These are phyloP conservation scores for Rossbeevera mucosa DNA, from an alignment of 768 basidiomycete species.

Conservation along the genomic window DNA sequence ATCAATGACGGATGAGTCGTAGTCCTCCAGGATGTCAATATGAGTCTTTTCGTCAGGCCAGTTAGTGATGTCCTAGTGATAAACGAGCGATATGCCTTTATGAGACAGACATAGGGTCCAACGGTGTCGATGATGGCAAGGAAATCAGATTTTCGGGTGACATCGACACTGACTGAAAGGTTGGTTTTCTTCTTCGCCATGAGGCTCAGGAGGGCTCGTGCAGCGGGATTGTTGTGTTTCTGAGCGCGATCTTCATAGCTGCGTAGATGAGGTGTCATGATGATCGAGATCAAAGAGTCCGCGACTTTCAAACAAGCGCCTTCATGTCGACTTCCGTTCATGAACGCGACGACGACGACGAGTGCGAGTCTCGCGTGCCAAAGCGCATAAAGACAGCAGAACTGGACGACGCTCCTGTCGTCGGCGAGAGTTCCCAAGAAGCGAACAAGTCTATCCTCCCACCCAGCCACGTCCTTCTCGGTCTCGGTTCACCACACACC, in stretches of 20 bases:
- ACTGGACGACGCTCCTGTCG: constrained; percentile 6
- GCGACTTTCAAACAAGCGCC: neutral
- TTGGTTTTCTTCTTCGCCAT: constrained; percentile 88
- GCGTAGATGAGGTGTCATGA: constrained; percentile 35
- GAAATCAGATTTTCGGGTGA: constrained; percentile 73
- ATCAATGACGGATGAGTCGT: constrained; percentile 65
- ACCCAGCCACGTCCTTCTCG: constrained; percentile 69
- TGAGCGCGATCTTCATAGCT: constrained; percentile 61
- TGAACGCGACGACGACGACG: constrained; percentile 53
- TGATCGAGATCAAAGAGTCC: neutral
- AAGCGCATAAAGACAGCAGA: constrained; percentile 38
- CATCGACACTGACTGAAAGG: constrained; percentile 94
- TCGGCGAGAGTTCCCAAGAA: constrained; percentile 3
- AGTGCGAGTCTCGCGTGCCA: constrained; percentile 32
- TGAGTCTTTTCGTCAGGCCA: constrained; percentile 67
- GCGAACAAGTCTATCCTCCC: constrained; percentile 45
- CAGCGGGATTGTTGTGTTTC: constrained; percentile 67
- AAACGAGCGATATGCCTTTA: constrained; percentile 63
- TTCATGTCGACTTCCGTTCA: constrained; percentile 34
- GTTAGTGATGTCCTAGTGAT: constrained; percentile 19
- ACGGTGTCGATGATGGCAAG: constrained; percentile 83
- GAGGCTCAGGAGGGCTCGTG: constrained; percentile 68
- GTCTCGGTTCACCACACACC: constrained; percentile 48
- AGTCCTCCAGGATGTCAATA: constrained; percentile 93
- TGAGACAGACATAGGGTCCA: constrained; percentile 85